A percentile compares a stretch with the other conserved stretches of the same genome.
These are phyloP conservation scores for Populus tremula DNA, from an alignment of 345 rosid species.

Conservation along the genomic window DNA sequence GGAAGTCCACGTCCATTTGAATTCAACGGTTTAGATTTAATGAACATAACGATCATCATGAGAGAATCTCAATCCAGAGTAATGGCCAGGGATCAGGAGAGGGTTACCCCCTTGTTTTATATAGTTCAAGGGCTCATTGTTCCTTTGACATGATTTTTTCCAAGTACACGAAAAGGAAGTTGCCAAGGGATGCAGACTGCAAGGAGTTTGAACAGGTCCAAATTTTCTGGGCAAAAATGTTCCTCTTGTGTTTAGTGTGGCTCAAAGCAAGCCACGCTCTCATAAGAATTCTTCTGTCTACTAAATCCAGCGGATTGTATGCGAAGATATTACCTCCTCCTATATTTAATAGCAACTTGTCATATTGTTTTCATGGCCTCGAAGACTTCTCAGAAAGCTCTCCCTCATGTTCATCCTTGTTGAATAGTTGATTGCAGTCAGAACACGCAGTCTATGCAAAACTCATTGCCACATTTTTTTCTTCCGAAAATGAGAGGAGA, in stretches of 20 bases:
- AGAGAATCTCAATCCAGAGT: too few relatives aligned
- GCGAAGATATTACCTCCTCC: neutral
- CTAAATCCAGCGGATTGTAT: neutral
- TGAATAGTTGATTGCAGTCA: neutral
- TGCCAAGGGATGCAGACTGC: too few relatives aligned
- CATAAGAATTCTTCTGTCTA: neutral
- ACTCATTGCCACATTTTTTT: neutral
- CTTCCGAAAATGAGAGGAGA: neutral
- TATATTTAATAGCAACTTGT: neutral
- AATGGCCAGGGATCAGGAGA: too few relatives aligned
- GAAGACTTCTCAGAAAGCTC: neutral
- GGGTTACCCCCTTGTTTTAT: too few relatives aligned
- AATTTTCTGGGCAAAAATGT: too few relatives aligned
- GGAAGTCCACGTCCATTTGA: neutral
- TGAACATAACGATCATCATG: too few relatives aligned
- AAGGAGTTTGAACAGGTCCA: too few relatives aligned
- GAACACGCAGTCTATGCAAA: neutral
- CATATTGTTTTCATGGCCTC: neutral
- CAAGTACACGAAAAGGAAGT: too few relatives aligned
- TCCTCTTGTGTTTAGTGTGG: neutral
- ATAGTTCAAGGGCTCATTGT: too few relatives aligned
- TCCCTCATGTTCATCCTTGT: neutral
- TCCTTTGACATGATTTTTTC: too few relatives aligned
- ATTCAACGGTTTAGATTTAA: too few relatives aligned
- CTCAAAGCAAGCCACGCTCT: neutral